Conservation (phyloP, 192 early-diverging fungal genomes). For the Pilaira anomala region DNA sequence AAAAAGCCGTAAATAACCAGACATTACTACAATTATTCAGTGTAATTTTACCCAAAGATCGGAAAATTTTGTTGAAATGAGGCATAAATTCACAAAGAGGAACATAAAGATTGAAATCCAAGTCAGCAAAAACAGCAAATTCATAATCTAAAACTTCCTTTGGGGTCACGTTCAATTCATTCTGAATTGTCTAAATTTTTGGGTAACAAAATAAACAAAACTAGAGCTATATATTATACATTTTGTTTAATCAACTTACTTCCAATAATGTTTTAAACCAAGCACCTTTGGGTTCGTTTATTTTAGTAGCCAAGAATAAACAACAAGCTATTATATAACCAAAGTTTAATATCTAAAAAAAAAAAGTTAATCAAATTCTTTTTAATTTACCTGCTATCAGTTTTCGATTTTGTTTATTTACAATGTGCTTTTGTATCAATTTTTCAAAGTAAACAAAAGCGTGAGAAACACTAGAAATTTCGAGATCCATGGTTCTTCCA, state of each 20-base stretch:
- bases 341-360: not conserved
- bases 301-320: slow-evolving; percentile 78
- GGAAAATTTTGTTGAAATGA: slow-evolving; percentile 83
- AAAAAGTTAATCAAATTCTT: not conserved
- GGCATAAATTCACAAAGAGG: slow-evolving; percentile 87
- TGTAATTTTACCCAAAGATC: slow-evolving; percentile 45
- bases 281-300: slow-evolving; percentile 78
- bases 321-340: slow-evolving; percentile 51
- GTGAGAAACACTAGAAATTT: slow-evolving; percentile 82
- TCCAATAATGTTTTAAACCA: slow-evolving; percentile 56
- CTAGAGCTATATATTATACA: not conserved
- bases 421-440: slow-evolving; percentile 75
- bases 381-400: slow-evolving; percentile 53
- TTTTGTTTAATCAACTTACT: slow-evolving; percentile 16
- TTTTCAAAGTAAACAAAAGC: slow-evolving; percentile 96
- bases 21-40: not conserved
- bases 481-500: slow-evolving; percentile 66
- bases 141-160: slow-evolving; percentile 86
- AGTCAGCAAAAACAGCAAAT: slow-evolving; percentile 83
- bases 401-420: slow-evolving; percentile 68
- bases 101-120: slow-evolving; percentile 90
- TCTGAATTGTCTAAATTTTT: slow-evolving; percentile 55
- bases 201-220: not conserved
- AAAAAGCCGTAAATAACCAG: not conserved
- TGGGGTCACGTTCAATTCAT: slow-evolving; percentile 68